Conservation (phyloP, 2,329 filamentous ascomycete genomes). For the Ceratocystis colombiana region DNA sequence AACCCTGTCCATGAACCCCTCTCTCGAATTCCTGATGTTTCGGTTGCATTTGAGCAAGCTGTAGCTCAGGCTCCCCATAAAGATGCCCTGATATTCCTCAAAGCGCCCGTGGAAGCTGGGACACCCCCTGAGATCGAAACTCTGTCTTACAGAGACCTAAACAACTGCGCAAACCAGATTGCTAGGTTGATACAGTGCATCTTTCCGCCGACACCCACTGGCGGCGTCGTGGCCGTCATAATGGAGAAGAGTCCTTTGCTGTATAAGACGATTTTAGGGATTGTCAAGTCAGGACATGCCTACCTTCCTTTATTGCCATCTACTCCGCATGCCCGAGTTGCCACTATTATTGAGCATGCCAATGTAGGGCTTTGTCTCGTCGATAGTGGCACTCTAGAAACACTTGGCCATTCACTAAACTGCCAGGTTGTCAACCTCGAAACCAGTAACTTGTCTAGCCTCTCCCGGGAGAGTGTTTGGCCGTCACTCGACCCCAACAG, state of each 20-base stretch:
- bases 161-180: conserved; percentile 52
- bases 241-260: conserved; percentile 67
- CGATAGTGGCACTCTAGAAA: conserved; percentile 31
- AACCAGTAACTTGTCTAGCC: conserved; percentile 28
- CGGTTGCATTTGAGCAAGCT: conserved; percentile 45
- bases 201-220: neutral
- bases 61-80: conserved; percentile 41
- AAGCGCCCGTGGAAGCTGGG: conserved; percentile 33
- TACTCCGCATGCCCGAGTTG: conserved; percentile 53
- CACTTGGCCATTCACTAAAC: conserved; percentile 23
- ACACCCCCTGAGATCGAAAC: conserved; percentile 31
- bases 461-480: conserved; percentile 27
- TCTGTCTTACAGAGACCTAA: conserved; percentile 56
- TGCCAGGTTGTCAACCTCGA: conserved; percentile 33
- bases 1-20: conserved; percentile 36
- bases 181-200: conserved; percentile 34
- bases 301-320: conserved; percentile 70
- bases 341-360: conserved; percentile 53
- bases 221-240: conserved; percentile 49
- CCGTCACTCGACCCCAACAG: conserved; percentile 38
- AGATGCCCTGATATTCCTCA: conserved; percentile 54
- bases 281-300: conserved; percentile 63
- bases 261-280: conserved; percentile 64
- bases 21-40: conserved; percentile 37
- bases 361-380: conserved; percentile 39